These are phyloP conservation scores for Cucumis hystrix DNA, from an alignment of 306 rosid genomes.

Conservation along the genomic window DNA sequence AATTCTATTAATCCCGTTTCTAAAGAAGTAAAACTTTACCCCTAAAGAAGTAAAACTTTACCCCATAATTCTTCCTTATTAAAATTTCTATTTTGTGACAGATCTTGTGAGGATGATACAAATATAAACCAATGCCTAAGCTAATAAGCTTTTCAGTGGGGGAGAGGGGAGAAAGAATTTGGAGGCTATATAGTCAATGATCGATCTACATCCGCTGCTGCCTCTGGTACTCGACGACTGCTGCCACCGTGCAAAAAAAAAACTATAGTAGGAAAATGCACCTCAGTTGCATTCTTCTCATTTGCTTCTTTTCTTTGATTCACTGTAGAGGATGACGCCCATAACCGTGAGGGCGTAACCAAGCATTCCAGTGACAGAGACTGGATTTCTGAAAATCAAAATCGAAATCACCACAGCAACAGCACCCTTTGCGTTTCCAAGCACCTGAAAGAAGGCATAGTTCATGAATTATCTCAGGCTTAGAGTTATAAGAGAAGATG, in stretches of 20 bases:
- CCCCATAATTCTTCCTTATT: conserved; percentile 45
- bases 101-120: conserved; percentile 55
- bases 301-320: conserved; percentile 98
- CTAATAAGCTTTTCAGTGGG: conserved; percentile 23
- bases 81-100: conserved; percentile 37
- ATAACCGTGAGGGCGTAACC: conserved; percentile 84
- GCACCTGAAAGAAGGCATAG: conserved; percentile 44
- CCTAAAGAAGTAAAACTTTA: conserved; percentile 29
- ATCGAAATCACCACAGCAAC: conserved; percentile 98
- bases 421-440: conserved; percentile 98
- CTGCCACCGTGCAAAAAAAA: neutral
- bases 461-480: neutral
- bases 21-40: conserved; percentile 31
- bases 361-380: conserved; percentile 95
- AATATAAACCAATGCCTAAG: conserved; percentile 24
- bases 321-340: conserved; percentile 91
- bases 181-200: conserved; percentile 7
- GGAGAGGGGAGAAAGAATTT: conserved; percentile 12
- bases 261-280: conserved; percentile 22
- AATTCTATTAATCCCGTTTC: conserved; percentile 2
- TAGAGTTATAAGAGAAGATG: neutral
- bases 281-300: conserved; percentile 25
- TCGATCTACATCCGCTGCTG: conserved; percentile 1
- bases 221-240: neutral
- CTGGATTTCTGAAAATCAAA: conserved; percentile 87